Conservation (phyloP, 345 rosid genomes). For the Sisymbrium altissimum region DNA sequence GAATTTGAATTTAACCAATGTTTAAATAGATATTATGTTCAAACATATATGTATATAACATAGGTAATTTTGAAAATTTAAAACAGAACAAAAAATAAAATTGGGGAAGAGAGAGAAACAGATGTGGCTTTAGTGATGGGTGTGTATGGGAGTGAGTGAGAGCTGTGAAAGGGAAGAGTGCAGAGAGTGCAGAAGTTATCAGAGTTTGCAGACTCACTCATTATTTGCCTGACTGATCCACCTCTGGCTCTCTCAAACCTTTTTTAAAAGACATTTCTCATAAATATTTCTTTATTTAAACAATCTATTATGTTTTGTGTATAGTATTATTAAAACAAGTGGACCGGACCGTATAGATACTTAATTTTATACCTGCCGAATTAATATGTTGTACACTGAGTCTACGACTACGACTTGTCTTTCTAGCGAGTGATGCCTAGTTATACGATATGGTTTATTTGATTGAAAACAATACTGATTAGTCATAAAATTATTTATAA, state of each 20-base stretch:
- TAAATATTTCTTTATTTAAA: neutral
- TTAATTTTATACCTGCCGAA: neutral
- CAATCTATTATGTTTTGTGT: neutral
- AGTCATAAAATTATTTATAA: too few relatives aligned
- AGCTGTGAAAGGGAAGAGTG: constrained; percentile 33
- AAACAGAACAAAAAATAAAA: too few relatives aligned
- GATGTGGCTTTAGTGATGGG: constrained; percentile 24
- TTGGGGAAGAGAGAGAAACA: neutral
- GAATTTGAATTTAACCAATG: too few relatives aligned
- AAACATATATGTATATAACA: too few relatives aligned
- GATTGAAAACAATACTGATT: neutral
- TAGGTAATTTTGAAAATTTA: too few relatives aligned
- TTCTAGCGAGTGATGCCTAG: neutral
- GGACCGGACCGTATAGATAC: neutral
- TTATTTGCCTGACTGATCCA: constrained; percentile 25
- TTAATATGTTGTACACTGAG: neutral
- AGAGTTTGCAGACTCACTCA: constrained; percentile 31
- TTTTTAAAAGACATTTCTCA: neutral
- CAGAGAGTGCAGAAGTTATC: constrained; percentile 31
- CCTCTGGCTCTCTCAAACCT: neutral
- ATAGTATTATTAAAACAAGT: neutral
- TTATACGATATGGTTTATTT: neutral
- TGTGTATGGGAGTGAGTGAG: constrained; percentile 30
- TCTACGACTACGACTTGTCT: neutral
- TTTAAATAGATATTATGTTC: too few relatives aligned